Evolutionary conservation across 2,329 filamentous ascomycete species (phyloP), one percentile per base, ranked within the genome.

Genomic region (Neoarthrinium moseri): DNA sequence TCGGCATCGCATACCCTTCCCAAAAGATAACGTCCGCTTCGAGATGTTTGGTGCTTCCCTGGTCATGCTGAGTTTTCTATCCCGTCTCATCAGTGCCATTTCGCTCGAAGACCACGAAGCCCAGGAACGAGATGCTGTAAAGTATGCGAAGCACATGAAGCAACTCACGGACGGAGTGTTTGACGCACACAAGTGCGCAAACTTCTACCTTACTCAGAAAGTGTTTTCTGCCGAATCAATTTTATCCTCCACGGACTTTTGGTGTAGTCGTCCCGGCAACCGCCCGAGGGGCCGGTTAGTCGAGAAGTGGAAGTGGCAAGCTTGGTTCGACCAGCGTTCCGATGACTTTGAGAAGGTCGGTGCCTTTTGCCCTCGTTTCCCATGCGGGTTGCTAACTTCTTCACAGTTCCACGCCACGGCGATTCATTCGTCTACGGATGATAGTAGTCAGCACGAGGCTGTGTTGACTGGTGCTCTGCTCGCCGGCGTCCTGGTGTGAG

Each of bases 201-300:
- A 30, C 23, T 49, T 49, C 26, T 49, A 49, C 17, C 37, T 49
- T 4, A 22, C 38, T 10, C 47, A 49, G 24, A 49, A 45, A 24
- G 42, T 43, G 15, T 22, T 27, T 15, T 37, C 37, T 11, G 43
- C 39, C 13, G 37, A 41, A 6, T 43, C 47, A 17, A 44, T 43
- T 3, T 17, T 49, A 5, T 20, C 18, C 1, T 41, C 42, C 13
- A 37, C 36, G 8, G 43, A 45, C 22, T 5, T 45, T 2, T 49
- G 42, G 36, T 15, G 45, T 10, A 33, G 33, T 6, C 24, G 27
- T 11, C 18, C 22, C 11, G 17, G 11, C 17, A 15, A 13, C 37
- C 13, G 22, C 21, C 17, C 5, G 3, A 40, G 8, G 15, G 18
- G 22, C 5, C 20, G 39, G 10, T 17, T 33, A 3, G 32, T 42